Evolutionary conservation across 257 asterid genomes (phyloP).

Genomic region (Solanum commersonii): DNA sequence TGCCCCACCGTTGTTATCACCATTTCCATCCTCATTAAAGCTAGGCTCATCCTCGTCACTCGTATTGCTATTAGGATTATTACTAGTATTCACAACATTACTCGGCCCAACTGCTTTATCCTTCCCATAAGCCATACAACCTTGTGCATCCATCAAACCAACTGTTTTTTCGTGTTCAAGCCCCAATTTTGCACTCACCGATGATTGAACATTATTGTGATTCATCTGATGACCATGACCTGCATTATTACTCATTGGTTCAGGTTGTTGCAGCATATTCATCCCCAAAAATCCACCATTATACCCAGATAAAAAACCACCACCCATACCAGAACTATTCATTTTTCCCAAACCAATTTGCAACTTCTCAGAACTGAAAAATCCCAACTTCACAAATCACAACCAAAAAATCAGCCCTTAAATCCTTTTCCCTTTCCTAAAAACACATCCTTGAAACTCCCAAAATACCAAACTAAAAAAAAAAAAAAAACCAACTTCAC

Average conservation of each 20-base stretch:
- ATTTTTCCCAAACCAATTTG: not conserved
- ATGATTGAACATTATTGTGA: not conserved
- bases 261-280: constrained; percentile 18
- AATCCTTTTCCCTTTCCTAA: not conserved
- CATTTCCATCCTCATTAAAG: constrained; percentile 17
- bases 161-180: constrained; percentile 1
- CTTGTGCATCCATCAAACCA: constrained; percentile 6
- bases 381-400: not conserved
- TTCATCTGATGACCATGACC: not conserved
- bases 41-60: constrained; percentile 28
- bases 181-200: constrained; percentile 1
- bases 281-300: constrained; percentile 22
- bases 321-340: constrained; percentile 13
- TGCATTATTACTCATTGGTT: not conserved
- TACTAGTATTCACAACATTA: not conserved
- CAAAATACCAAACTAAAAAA: not conserved
- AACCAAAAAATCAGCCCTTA: not conserved
- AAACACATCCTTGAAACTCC: not conserved
- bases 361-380: not conserved
- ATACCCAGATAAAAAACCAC: constrained; percentile 21
- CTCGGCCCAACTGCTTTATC: not conserved
- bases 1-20: constrained; percentile 1
- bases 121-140: constrained; percentile 10
- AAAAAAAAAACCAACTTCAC: not conserved
- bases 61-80: constrained; percentile 4